These are phyloP conservation scores for Fragilaria radians DNA, from an alignment of 108 stramenopile genomes.

Conservation along the genomic window DNA sequence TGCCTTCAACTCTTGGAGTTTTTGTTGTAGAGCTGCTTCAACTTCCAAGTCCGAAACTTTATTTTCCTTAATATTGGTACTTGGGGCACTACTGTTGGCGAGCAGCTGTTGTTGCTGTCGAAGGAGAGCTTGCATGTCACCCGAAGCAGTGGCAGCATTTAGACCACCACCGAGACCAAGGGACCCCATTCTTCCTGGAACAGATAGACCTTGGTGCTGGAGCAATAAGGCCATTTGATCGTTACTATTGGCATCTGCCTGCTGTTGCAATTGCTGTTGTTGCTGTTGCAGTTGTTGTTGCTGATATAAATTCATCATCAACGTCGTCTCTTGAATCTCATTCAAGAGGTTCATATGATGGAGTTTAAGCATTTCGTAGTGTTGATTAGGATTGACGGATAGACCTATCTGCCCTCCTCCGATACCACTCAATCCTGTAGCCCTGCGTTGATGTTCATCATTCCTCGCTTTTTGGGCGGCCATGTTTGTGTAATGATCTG, in stretches of 20 bases:
- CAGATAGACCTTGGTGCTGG: conserved; percentile 15
- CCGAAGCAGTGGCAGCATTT: conserved; percentile 2
- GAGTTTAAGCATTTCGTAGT: conserved; percentile 85
- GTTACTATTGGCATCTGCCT: conserved; percentile 9
- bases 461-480: conserved; percentile 20
- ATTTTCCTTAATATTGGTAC: background rate
- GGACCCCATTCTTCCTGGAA: background rate
- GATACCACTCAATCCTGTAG: conserved; percentile 31
- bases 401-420: conserved; percentile 43
- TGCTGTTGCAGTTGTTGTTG: conserved; percentile 63
- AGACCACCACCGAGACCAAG: background rate
- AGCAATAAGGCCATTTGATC: conserved; percentile 24
- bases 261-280: conserved; percentile 52
- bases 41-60: background rate
- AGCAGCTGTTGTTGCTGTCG: conserved; percentile 3
- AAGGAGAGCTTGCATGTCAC: conserved; percentile 7
- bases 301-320: conserved; percentile 88
- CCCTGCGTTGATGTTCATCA: conserved; percentile 44
- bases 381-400: conserved; percentile 57
- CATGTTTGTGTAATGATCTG: conserved; percentile 45
- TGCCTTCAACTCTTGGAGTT: conserved; percentile 25
- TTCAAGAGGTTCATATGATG: conserved; percentile 91
- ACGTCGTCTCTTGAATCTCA: conserved; percentile 87
- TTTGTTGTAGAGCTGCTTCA: conserved; percentile 17
- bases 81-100: background rate